Percentiles rank a stretch among this genome's conserved stretches.
Conservation (phyloP, 2,329 filamentous ascomycete species). For the Keithomyces neogunnii region DNA sequence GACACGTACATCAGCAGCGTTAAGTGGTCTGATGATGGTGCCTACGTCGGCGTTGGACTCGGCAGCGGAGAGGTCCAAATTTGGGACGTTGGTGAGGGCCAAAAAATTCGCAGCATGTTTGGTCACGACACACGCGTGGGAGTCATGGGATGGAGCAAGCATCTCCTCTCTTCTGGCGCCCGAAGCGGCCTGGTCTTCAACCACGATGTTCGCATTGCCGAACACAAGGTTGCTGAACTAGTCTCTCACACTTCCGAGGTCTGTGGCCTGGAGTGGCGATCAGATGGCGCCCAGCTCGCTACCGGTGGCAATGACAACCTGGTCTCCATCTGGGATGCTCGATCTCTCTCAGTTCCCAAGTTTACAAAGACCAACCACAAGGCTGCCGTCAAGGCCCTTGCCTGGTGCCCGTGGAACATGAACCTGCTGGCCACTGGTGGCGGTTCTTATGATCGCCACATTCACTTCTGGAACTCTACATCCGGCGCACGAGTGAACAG, state of each 20-base stretch:
- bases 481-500: conserved; percentile 96
- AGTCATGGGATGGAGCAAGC: conserved; percentile 99
- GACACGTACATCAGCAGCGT: conserved; percentile 98
- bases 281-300: conserved; percentile 91
- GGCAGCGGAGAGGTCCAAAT: conserved; percentile 97
- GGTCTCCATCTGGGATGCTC: conserved; percentile 97
- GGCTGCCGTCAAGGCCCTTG: conserved; percentile 93
- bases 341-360: conserved; percentile 86
- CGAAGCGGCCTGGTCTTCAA: conserved; percentile 95
- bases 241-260: conserved; percentile 97
- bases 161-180: conserved; percentile 88
- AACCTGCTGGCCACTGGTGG: conserved; percentile 95
- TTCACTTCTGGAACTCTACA: conserved; percentile 99
- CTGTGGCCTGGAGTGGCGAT: conserved; percentile 94
- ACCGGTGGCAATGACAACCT: conserved; percentile 98
- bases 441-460: conserved; percentile 92
- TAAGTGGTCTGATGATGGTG: conserved; percentile 96
- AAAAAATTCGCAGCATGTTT: conserved; percentile 97
- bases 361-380: conserved; percentile 99
- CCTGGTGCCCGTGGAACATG: conserved; percentile 98
- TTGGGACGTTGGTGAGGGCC: conserved; percentile 93
- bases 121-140: conserved; percentile 94
- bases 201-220: conserved; percentile 93
- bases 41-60: conserved; percentile 91
- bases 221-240: conserved; percentile 97